Evolutionary conservation across 176 grass and related monocot species (phyloP).

Genomic region (Pontederia crassipes): DNA sequence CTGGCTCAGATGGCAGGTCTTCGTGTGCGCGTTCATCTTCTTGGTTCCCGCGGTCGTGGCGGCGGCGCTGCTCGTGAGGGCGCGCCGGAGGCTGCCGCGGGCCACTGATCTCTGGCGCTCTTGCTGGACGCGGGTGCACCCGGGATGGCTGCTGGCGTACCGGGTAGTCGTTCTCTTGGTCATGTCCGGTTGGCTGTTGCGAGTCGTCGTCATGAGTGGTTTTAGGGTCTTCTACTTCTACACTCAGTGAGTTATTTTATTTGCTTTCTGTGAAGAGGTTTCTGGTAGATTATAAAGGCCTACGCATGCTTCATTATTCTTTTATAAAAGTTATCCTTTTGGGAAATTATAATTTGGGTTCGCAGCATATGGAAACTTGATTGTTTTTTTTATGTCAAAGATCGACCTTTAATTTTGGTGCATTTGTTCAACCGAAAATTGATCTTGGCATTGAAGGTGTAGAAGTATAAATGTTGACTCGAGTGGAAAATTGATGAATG

Average conservation of each 20-base stretch:
- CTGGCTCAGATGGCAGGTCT: conserved; percentile 24
- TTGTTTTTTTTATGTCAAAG: too few relatives aligned
- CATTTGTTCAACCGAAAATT: too few relatives aligned
- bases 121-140: conserved; percentile 26
- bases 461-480: too few relatives aligned
- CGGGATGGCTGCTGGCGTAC: conserved; percentile 20
- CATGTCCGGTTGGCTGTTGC: conserved; percentile 17
- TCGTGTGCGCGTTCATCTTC: conserved; percentile 21
- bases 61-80: conserved; percentile 1
- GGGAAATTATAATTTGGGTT: too few relatives aligned
- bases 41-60: not conserved
- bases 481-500: too few relatives aligned
- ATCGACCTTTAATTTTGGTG: too few relatives aligned
- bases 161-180: conserved; percentile 16
- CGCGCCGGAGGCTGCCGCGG: not conserved
- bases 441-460: too few relatives aligned
- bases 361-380: too few relatives aligned
- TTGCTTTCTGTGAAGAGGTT: too few relatives aligned
- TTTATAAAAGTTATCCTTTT: too few relatives aligned
- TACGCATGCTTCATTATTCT: too few relatives aligned
- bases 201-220: conserved; percentile 7
- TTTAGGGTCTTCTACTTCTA: conserved; percentile 23
- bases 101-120: conserved; percentile 24
- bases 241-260: conserved; percentile 24
- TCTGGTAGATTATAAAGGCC: too few relatives aligned